Evolutionary conservation across 1,284 basidiomycete species (phyloP).

Genomic region (Ustilago sp.): DNA sequence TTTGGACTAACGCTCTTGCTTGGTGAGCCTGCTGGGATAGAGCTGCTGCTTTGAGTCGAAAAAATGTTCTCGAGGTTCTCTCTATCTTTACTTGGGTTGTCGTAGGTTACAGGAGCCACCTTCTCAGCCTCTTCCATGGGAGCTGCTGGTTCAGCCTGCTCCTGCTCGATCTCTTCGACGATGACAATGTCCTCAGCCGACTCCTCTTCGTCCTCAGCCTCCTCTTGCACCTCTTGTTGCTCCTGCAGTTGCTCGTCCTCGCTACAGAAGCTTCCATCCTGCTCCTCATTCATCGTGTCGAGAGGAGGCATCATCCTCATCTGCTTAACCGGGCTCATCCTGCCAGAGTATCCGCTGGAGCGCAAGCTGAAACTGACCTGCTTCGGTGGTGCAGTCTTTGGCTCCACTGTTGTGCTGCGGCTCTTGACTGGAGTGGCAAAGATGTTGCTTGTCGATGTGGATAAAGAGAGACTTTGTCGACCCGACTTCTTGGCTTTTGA

Average conservation of each 20-base stretch:
- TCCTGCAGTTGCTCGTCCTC: conserved; percentile 13
- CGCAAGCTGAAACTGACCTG: conserved; percentile 49
- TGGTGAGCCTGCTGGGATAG: conserved; percentile 16
- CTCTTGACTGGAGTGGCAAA: conserved; percentile 43
- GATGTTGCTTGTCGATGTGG: conserved; percentile 16
- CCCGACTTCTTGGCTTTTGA: conserved; percentile 20
- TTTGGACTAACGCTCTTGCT: conserved; percentile 44
- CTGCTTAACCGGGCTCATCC: conserved; percentile 50
- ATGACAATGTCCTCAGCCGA: conserved; percentile 40
- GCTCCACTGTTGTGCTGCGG: conserved; percentile 13
- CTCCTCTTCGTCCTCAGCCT: conserved; percentile 12
- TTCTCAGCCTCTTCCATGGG: background rate
- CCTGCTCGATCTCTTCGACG: conserved; percentile 42
- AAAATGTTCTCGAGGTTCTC: conserved; percentile 16
- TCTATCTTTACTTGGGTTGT: conserved; percentile 4
- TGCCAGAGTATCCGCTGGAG: conserved; percentile 24
- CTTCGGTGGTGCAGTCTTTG: conserved; percentile 48
- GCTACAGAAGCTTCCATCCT: conserved; percentile 39
- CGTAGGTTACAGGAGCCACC: background rate
- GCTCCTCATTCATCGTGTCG: conserved; percentile 48
- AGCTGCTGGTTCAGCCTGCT: conserved; percentile 1
- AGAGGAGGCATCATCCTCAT: conserved; percentile 50
- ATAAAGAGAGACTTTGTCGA: conserved; percentile 37
- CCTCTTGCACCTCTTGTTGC: background rate
- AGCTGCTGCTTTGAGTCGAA: conserved; percentile 6